Conservation (phyloP, 108 stramenopile genomes). For the Mayamaea pseudoterrestris region DNA sequence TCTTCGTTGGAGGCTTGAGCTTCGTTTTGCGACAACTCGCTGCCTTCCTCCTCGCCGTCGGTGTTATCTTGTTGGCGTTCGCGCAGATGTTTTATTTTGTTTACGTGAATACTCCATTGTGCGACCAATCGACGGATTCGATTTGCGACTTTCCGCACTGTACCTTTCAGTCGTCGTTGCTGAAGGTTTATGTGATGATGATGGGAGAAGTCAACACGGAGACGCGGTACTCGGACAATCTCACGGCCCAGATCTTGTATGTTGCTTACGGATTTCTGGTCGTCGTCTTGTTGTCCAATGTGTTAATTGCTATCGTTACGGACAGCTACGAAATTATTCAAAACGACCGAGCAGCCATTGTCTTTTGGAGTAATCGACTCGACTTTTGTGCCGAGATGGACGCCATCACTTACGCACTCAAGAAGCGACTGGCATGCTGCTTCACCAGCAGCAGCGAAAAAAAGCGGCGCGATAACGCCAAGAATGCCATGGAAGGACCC, state of each 20-base stretch:
- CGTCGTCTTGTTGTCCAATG: constrained; percentile 60
- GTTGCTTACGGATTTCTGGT: constrained; percentile 57
- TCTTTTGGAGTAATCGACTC: constrained; percentile 77
- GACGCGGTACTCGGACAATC: constrained; percentile 26
- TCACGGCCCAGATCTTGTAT: constrained; percentile 43
- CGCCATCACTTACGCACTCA: constrained; percentile 31
- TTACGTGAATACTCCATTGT: constrained; percentile 39
- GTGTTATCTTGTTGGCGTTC: constrained; percentile 69
- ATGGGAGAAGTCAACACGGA: constrained; percentile 67
- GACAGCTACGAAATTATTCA: constrained; percentile 74
- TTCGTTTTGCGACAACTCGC: constrained; percentile 66
- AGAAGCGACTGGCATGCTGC: constrained; percentile 22
- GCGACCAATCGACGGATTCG: constrained; percentile 1
- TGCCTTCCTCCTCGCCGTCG: constrained; percentile 68
- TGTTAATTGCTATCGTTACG: constrained; percentile 78
- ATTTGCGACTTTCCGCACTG: constrained; percentile 46
- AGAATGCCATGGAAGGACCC: constrained; percentile 8
- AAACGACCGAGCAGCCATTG: constrained; percentile 77
- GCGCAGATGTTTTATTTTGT: constrained; percentile 79
- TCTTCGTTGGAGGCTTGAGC: constrained; percentile 69
- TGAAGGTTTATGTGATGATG: constrained; percentile 77
- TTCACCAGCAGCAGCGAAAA: too few species aligned
- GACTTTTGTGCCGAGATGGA: constrained; percentile 78
- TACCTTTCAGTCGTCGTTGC: constrained; percentile 38
- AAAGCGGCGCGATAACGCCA: constrained; percentile 2